Percentiles rank a stretch among this genome's conserved stretches.
Conservation (phyloP, 2,329 filamentous ascomycete genomes). For the Aspergillus ustus region DNA sequence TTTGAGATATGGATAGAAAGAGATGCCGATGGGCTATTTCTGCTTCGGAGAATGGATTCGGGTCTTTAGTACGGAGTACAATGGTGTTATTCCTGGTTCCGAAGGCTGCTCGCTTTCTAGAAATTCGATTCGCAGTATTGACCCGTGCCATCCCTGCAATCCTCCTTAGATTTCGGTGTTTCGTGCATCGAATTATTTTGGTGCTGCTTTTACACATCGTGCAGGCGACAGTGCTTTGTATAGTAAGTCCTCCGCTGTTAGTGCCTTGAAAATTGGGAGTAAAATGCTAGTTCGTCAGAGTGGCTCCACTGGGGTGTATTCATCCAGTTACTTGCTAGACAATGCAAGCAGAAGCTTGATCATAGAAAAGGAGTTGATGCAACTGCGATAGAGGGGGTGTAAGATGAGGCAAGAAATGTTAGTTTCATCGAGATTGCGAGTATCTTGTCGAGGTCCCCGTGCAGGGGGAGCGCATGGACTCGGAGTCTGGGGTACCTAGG, state of each 20-base stretch:
- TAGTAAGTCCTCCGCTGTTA: slow-evolving; percentile 11
- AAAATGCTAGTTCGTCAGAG: neutral
- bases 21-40: neutral
- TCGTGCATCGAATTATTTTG: neutral
- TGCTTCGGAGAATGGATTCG: neutral
- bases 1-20: slow-evolving; percentile 7
- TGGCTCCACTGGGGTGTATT: neutral
- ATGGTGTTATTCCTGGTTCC: neutral
- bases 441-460: neutral
- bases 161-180: neutral
- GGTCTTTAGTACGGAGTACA: neutral
- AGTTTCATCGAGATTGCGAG: neutral
- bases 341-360: neutral
- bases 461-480: neutral
- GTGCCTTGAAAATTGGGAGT: slow-evolving; percentile 7
- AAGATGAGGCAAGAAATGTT: neutral
- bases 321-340: neutral
- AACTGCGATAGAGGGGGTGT: neutral
- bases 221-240: neutral
- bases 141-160: neutral
- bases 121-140: neutral
- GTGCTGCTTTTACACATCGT: neutral
- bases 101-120: neutral
- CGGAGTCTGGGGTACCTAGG: neutral
- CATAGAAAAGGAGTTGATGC: neutral